phyloP scores from a whole-genome alignment of 2,329 filamentous ascomycete genomes.

The Coniochaeta sp. region DNA sequence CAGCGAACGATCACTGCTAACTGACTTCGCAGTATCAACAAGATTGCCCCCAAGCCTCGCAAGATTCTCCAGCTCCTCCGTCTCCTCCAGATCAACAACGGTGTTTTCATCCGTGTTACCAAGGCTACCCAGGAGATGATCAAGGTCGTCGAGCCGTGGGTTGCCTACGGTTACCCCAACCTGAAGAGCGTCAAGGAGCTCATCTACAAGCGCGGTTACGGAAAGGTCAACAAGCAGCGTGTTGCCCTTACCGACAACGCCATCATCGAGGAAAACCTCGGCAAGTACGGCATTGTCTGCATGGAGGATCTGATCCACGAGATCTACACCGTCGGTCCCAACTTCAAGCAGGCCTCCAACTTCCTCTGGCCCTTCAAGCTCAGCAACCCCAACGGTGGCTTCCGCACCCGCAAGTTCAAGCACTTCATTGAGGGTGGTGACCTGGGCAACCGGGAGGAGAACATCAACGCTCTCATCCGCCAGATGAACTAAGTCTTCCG shows the following conservation, averaged over 20 bases:
- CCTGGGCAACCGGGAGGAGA: slow-evolving; percentile 95
- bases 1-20: slow-evolving; percentile 6
- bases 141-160: slow-evolving; percentile 97
- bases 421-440: slow-evolving; percentile 99
- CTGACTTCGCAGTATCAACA: slow-evolving; percentile 80
- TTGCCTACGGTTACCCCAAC: slow-evolving; percentile 99
- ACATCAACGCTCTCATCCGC: slow-evolving; percentile 92
- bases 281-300: slow-evolving; percentile 98
- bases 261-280: slow-evolving; percentile 92
- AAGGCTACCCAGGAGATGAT: slow-evolving; percentile 98
- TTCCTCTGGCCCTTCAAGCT: slow-evolving; percentile 99
- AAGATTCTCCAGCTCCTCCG: slow-evolving; percentile 99
- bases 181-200: slow-evolving; percentile 98
- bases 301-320: slow-evolving; percentile 99
- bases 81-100: slow-evolving; percentile 99
- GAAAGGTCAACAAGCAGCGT: slow-evolving; percentile 98
- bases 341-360: slow-evolving; percentile 99
- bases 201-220: slow-evolving; percentile 99
- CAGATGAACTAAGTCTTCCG: slow-evolving; percentile 81
- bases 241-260: slow-evolving; percentile 94
- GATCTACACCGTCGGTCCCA: slow-evolving; percentile 97
- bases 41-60: slow-evolving; percentile 99
- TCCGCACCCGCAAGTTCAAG: slow-evolving; percentile 96
- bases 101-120: slow-evolving; percentile 94
- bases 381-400: slow-evolving; percentile 94